Evolutionary conservation across 2,329 filamentous ascomycete genomes (phyloP), one percentile per base, ranked within the genome.

Genomic region (Hypomyces perniciosus): DNA sequence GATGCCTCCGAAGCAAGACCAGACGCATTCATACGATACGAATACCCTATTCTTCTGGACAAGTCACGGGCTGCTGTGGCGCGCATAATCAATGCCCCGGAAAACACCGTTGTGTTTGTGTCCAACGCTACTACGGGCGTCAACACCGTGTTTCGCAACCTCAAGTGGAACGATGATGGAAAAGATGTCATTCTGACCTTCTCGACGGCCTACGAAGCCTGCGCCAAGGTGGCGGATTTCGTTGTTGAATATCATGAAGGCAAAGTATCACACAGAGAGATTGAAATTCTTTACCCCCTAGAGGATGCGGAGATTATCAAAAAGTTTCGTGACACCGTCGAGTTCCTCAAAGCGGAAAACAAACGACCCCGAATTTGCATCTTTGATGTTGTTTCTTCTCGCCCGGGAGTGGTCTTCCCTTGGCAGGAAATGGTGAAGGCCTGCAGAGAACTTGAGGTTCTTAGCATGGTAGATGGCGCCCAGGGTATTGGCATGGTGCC

Each of bases 171-270:
- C 35, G 65, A 73, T 0, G 84, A 85, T 54, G 86, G 90, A 54
- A 80, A 81, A 27, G 91, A 96, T 63, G 83, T 86, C 55, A 86
- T 95, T 55, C 61, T 95, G 41, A 85, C 84, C 67, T 95, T 96
- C 63, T 79, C 78, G 35, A 90, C 87, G 38, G 79, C 90, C 47
- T 96, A 96, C 65, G 84, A 83, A 50, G 84, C 82, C 1, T 90
- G 89, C 63, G 85, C 84, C 50, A 90, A 88, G 62, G 83, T 83
- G 0, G 43, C 49, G 37, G 49, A 54, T 8, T 54, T 41, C 4
- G 10, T 54, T 5, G 39, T 44, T 40, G 52, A 54, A 13, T 54
- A 51, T 62, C 83, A 79, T 2, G 81, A 57, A 1, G 71, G 69
- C 1, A 62, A 61, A 1, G 69, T 51, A 4, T 82, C 8, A 61